These are phyloP conservation scores for Sutorius australiensis DNA, from an alignment of 768 basidiomycete species.

Conservation along the genomic window DNA sequence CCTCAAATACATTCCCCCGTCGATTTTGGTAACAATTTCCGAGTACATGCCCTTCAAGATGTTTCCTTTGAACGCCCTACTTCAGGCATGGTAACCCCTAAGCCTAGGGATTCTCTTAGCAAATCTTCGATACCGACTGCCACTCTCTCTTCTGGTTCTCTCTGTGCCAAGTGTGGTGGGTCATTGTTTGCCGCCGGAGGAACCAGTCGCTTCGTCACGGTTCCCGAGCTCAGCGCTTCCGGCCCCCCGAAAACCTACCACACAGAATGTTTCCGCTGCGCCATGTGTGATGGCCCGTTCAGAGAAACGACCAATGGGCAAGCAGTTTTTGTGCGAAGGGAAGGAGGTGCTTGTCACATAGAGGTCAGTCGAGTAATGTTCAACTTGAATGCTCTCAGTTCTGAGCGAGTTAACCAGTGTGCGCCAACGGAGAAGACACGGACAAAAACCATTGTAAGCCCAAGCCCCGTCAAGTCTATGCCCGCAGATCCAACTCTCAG, in stretches of 20 bases:
- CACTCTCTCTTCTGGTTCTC: conserved; percentile 37
- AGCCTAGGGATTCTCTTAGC: conserved; percentile 20
- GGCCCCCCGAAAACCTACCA: conserved; percentile 63
- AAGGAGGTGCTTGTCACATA: conserved; percentile 65
- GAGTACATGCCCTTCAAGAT: conserved; percentile 6
- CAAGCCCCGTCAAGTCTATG: conserved; percentile 10
- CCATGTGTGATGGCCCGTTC: conserved; percentile 60
- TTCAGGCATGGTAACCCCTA: conserved; percentile 30
- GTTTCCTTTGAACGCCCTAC: conserved; percentile 10
- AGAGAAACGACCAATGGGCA: conserved; percentile 58
- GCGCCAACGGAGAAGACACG: conserved; percentile 37
- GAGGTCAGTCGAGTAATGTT: conserved; percentile 35
- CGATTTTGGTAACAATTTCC: conserved; percentile 7
- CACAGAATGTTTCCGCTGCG: conserved; percentile 71
- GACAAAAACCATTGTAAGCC: conserved; percentile 10
- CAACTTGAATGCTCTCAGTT: conserved; percentile 8
- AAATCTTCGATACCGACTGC: conserved; percentile 30
- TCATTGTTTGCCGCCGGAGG: conserved; percentile 55
- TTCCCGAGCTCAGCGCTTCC: conserved; percentile 47
- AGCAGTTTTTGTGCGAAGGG: conserved; percentile 66
- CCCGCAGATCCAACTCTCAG: conserved; percentile 8
- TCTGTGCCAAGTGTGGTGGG: conserved; percentile 58
- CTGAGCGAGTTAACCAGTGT: conserved; percentile 31
- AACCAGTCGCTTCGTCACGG: conserved; percentile 66
- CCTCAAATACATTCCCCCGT: conserved; percentile 23